Evolutionary conservation across 768 basidiomycete species (phyloP).

Genomic region (Russula olivacea): DNA sequence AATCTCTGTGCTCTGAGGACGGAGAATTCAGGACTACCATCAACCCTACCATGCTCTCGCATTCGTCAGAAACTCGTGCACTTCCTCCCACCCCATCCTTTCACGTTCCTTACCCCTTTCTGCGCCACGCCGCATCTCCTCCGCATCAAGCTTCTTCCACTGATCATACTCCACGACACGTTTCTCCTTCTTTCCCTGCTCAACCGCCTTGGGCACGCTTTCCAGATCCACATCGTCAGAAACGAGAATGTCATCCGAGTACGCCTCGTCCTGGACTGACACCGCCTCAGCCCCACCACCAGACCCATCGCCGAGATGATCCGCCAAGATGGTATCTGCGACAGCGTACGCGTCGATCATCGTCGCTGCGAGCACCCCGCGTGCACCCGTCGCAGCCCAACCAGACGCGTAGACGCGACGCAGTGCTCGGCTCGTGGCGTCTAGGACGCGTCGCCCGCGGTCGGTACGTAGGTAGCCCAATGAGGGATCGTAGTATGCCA

Average conservation of each 20-base stretch:
- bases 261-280: background rate
- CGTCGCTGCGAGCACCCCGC: conserved; percentile 85
- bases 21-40: no score
- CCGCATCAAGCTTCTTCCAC: conserved; percentile 70
- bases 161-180: conserved; percentile 57
- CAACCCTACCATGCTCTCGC: background rate
- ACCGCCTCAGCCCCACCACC: background rate
- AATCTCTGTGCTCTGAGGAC: no score
- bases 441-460: conserved; percentile 43
- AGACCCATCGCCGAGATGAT: conserved; percentile 35
- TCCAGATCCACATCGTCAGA: conserved; percentile 38
- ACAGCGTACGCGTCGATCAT: conserved; percentile 89
- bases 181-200: conserved; percentile 37
- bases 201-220: conserved; percentile 44
- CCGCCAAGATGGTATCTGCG: conserved; percentile 62
- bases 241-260: conserved; percentile 25
- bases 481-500: conserved; percentile 52
- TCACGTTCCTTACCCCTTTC: conserved; percentile 64
- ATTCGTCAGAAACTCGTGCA: conserved; percentile 31
- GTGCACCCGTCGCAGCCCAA: conserved; percentile 89
- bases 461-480: conserved; percentile 52
- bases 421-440: conserved; percentile 33
- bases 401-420: conserved; percentile 83
- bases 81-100: conserved; percentile 67
- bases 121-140: conserved; percentile 60